phyloP scores from a whole-genome alignment of 2,329 filamentous ascomycete species.

The Diaporthe australafricana region DNA sequence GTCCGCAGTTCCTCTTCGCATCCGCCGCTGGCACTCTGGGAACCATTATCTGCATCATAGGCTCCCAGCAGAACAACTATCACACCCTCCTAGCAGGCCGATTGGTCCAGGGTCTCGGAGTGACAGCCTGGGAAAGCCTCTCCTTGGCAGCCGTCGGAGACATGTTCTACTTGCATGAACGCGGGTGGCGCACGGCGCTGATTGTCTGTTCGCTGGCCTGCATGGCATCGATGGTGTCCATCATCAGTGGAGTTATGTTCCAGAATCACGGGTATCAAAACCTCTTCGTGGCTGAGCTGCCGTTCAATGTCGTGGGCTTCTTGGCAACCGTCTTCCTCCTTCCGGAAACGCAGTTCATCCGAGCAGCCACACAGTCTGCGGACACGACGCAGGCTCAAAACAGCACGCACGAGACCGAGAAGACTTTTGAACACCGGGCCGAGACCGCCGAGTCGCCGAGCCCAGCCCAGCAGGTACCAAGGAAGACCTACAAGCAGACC shows the following conservation, averaged over 20 bases:
- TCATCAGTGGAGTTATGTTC: conserved; percentile 45
- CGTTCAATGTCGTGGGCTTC: conserved; percentile 43
- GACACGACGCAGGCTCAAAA: not conserved
- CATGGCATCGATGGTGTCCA: conserved; percentile 45
- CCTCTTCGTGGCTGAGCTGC: conserved; percentile 46
- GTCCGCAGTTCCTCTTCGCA: conserved; percentile 48
- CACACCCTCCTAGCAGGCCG: conserved; percentile 48
- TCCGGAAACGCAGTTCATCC: conserved; percentile 44
- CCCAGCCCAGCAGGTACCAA: not conserved
- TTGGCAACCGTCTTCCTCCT: conserved; percentile 44
- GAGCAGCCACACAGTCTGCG: not conserved
- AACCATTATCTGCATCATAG: conserved; percentile 44
- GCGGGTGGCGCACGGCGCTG: conserved; percentile 45
- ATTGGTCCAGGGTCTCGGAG: conserved; percentile 47
- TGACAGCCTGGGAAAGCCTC: conserved; percentile 48
- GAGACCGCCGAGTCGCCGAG: not conserved
- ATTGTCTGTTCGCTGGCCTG: conserved; percentile 47
- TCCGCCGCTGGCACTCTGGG: conserved; percentile 44
- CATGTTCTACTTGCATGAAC: conserved; percentile 48
- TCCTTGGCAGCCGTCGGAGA: conserved; percentile 48
- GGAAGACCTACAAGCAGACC: conserved; percentile 27
- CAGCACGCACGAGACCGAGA: conserved; percentile 1
- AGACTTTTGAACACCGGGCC: conserved; percentile 1
- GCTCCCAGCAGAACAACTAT: conserved; percentile 43
- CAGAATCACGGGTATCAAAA: conserved; percentile 44